Evolutionary conservation across 2,329 filamentous ascomycete genomes (phyloP).

Genomic region (Ophiostoma sp.): DNA sequence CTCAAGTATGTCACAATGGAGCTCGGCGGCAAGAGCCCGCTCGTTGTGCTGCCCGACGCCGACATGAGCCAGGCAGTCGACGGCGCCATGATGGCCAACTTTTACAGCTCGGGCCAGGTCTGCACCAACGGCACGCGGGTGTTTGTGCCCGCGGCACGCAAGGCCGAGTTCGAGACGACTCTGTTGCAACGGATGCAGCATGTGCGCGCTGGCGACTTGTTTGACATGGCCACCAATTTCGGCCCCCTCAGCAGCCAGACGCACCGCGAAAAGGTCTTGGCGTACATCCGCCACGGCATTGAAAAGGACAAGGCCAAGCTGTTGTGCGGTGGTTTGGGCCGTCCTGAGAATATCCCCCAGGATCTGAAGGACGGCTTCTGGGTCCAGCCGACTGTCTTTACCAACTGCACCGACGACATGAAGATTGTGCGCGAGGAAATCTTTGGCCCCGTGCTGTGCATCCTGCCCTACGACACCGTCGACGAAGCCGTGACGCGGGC

Average conservation of each 20-base stretch:
- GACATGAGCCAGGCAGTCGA: slow-evolving; percentile 79
- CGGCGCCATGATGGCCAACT: slow-evolving; percentile 91
- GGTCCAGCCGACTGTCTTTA: slow-evolving; percentile 82
- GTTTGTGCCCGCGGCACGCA: slow-evolving; percentile 69
- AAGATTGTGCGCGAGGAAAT: slow-evolving; percentile 79
- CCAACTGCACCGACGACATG: slow-evolving; percentile 82
- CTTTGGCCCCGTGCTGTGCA: slow-evolving; percentile 83
- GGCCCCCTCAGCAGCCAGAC: slow-evolving; percentile 75
- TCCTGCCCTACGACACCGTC: slow-evolving; percentile 70
- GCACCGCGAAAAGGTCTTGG: slow-evolving; percentile 76
- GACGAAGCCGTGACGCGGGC: slow-evolving; percentile 71
- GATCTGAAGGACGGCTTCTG: slow-evolving; percentile 69
- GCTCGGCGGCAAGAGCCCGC: slow-evolving; percentile 65
- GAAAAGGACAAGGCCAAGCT: slow-evolving; percentile 71
- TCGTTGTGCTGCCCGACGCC: slow-evolving; percentile 74
- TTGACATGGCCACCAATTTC: slow-evolving; percentile 74
- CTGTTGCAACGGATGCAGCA: slow-evolving; percentile 69
- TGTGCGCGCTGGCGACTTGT: slow-evolving; percentile 71
- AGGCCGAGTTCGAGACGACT: slow-evolving; percentile 43
- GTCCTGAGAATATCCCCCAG: slow-evolving; percentile 49
- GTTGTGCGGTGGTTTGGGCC: slow-evolving; percentile 64
- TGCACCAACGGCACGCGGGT: slow-evolving; percentile 92
- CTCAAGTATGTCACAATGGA: slow-evolving; percentile 70
- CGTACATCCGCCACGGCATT: slow-evolving; percentile 74
- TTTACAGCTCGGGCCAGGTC: slow-evolving; percentile 87